These are phyloP conservation scores for Tillandsia leiboldiana DNA, from an alignment of 176 grass and related monocot genomes.

Conservation along the genomic window DNA sequence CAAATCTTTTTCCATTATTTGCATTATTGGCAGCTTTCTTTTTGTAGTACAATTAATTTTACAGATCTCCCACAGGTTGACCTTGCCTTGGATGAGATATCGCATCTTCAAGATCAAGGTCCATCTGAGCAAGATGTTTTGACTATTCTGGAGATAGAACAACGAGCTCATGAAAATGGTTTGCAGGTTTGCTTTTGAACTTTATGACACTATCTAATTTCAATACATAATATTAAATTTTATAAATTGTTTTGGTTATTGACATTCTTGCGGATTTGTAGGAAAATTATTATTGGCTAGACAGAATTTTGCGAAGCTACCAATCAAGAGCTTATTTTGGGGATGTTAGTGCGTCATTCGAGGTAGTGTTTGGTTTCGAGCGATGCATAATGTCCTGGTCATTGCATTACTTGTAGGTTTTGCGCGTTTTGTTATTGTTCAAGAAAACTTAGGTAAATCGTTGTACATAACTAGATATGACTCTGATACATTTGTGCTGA, in stretches of 20 bases:
- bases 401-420: conserved; percentile 2
- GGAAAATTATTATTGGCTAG: conserved; percentile 99
- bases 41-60: conserved; percentile 5
- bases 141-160: conserved; percentile 90
- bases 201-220: conserved; percentile 7
- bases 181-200: conserved; percentile 49
- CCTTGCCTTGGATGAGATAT: conserved; percentile 90
- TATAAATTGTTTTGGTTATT: conserved; percentile 15
- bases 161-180: conserved; percentile 99
- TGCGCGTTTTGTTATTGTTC: too few species aligned
- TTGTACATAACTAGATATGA: neutral
- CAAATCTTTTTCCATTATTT: conserved; percentile 8
- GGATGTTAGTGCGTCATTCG: conserved; percentile 65
- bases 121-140: conserved; percentile 77
- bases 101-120: conserved; percentile 63
- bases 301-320: conserved; percentile 86
- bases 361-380: conserved; percentile 29
- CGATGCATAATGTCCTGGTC: neutral
- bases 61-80: conserved; percentile 58
- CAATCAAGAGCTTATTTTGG: conserved; percentile 92
- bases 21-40: conserved; percentile 5
- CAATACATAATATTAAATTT: neutral
- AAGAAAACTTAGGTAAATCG: too few species aligned
- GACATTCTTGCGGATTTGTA: conserved; percentile 28
- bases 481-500: neutral